A percentile compares a stretch with the other conserved stretches of the same genome.
phyloP scores from a whole-genome alignment of 306 rosid species.

The Quercus alba region DNA sequence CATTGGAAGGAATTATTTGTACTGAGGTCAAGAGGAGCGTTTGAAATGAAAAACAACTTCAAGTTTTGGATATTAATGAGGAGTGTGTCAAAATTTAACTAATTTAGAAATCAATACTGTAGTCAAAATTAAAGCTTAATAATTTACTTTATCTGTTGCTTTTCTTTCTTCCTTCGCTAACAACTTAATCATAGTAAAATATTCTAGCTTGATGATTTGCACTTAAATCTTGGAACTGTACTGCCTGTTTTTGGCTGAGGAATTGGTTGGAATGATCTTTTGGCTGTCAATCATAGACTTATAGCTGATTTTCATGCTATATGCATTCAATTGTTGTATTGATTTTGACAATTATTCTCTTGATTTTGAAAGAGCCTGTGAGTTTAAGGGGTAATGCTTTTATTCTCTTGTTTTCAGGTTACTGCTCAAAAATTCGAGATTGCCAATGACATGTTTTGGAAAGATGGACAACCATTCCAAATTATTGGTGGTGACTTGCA shows the following conservation, averaged over 20 bases:
- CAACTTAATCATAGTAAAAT: neutral
- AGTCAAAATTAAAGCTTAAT: neutral
- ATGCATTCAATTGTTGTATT: neutral
- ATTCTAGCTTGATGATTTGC: neutral
- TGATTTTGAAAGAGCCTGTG: neutral
- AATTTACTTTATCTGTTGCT: neutral
- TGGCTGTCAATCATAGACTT: neutral
- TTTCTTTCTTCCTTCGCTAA: neutral
- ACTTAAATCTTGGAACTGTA: too few relatives aligned
- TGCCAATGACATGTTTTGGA: conserved; percentile 4
- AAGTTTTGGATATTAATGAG: neutral
- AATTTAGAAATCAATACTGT: neutral
- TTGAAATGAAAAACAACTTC: neutral
- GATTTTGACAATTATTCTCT: neutral
- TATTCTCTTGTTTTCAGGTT: neutral
- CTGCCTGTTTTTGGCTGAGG: neutral
- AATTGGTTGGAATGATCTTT: neutral
- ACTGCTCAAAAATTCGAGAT: neutral
- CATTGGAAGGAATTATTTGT: neutral
- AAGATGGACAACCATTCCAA: conserved; percentile 2
- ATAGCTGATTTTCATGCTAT: neutral
- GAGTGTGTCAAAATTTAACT: neutral
- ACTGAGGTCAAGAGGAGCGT: neutral
- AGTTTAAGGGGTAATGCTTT: neutral
- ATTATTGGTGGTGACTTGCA: conserved; percentile 91